phyloP scores from a whole-genome alignment of 176 grass and related monocot genomes.

The Urochloa ruziziensis region DNA sequence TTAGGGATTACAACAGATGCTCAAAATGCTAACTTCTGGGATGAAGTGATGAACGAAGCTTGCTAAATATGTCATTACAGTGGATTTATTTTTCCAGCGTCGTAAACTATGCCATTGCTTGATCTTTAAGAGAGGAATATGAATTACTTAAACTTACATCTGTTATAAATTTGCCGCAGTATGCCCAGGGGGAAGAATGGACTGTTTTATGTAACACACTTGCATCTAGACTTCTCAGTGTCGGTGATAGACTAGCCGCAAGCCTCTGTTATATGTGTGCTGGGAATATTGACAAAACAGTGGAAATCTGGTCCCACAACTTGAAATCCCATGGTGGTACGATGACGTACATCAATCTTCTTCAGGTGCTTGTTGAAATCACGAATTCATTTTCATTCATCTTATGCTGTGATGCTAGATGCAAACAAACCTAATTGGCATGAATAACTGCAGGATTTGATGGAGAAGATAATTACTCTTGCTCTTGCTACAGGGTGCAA shows the following conservation, averaged over 20 bases:
- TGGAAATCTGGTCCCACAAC: conserved; percentile 89
- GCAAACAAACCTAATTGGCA: no score
- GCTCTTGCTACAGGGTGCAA: conserved; percentile 87
- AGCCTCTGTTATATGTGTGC: conserved; percentile 93
- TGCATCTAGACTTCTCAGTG: conserved; percentile 75
- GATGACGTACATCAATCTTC: conserved; percentile 86
- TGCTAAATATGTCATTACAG: no score
- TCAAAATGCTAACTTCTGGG: no score
- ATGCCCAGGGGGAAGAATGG: conserved; percentile 87
- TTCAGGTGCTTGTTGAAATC: conserved; percentile 55
- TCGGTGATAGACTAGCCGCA: conserved; percentile 74
- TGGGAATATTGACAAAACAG: conserved; percentile 96
- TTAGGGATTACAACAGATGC: no score
- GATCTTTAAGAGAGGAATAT: no score
- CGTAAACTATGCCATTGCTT: no score
- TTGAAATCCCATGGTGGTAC: conserved; percentile 72
- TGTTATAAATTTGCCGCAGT: conserved; percentile 50
- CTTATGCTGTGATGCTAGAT: no score
- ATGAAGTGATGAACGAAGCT: no score
- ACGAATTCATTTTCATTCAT: no score
- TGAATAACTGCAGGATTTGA: conserved; percentile 75
- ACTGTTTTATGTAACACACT: conserved; percentile 70
- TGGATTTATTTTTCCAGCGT: no score
- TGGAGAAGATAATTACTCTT: conserved; percentile 96
- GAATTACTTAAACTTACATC: no score